Evolutionary conservation across 176 grass and related monocot genomes (phyloP).

Genomic region (Phragmites australis): DNA sequence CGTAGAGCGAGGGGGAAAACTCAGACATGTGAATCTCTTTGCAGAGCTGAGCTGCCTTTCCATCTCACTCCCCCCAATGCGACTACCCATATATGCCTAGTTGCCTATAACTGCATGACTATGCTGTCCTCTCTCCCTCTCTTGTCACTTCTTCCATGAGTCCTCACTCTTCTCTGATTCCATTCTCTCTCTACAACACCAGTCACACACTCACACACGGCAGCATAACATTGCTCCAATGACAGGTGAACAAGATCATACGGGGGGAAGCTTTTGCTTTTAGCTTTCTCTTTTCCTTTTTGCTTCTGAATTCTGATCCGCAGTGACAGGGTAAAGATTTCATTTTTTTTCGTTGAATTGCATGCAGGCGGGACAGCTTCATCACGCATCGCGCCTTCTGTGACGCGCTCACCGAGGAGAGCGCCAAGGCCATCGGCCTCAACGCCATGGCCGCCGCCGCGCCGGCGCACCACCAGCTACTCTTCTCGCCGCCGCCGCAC

Average conservation of each 20-base stretch:
- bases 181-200: neutral
- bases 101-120: conserved; percentile 21
- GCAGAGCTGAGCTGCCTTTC: conserved; percentile 31
- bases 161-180: neutral
- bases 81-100: neutral
- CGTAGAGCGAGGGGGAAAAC: neutral
- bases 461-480: conserved; percentile 41
- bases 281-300: conserved; percentile 6
- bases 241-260: conserved; percentile 26
- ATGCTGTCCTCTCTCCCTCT: neutral
- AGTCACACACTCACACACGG: conserved; percentile 20
- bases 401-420: conserved; percentile 94
- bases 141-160: conserved; percentile 17
- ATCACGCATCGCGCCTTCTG: conserved; percentile 99
- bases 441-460: conserved; percentile 35
- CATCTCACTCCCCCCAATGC: conserved; percentile 25
- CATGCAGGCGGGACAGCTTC: conserved; percentile 99
- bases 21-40: conserved; percentile 46
- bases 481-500: conserved; percentile 43
- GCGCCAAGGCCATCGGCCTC: conserved; percentile 57
- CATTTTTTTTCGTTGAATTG: conserved; percentile 6
- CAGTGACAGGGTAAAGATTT: neutral
- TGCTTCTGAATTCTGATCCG: neutral
- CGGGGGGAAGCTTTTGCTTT: conserved; percentile 2
- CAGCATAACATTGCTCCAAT: conserved; percentile 12